Percentiles rank a stretch among this genome's conserved stretches.
phyloP scores from a whole-genome alignment of 768 basidiomycete species.

The Lactifluus volemus region DNA sequence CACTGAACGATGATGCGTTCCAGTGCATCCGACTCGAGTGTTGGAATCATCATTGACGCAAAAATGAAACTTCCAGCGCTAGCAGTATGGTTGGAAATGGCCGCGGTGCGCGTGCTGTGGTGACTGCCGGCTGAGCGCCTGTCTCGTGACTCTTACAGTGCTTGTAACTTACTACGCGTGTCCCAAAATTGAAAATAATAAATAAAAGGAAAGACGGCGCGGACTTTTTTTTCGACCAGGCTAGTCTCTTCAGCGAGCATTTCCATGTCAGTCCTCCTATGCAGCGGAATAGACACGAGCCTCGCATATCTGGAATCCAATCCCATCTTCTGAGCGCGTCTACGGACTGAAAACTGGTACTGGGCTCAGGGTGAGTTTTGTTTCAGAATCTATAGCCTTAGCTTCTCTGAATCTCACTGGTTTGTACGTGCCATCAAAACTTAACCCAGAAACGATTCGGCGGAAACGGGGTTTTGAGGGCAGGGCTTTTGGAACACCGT shows the following conservation, averaged over 20 bases:
- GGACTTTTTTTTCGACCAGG: not conserved
- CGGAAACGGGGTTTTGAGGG: slow-evolving; percentile 1
- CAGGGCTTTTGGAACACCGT: not conserved
- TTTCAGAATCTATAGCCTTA: no score
- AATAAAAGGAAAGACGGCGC: no score
- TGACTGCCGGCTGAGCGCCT: no score
- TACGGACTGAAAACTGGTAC: slow-evolving; percentile 20
- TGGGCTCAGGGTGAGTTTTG: slow-evolving; percentile 8
- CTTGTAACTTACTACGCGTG: no score
- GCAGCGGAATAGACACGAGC: not conserved
- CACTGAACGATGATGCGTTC: slow-evolving; percentile 21
- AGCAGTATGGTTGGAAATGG: no score
- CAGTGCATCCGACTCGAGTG: slow-evolving; percentile 18
- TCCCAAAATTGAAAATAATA: no score
- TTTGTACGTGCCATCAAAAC: slow-evolving; percentile 17
- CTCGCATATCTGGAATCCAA: slow-evolving; percentile 3
- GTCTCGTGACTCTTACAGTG: no score
- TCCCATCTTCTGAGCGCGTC: slow-evolving; percentile 6
- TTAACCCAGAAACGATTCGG: slow-evolving; percentile 18
- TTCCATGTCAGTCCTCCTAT: not conserved
- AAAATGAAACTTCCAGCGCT: slow-evolving; percentile 16
- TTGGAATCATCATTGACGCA: slow-evolving; percentile 16
- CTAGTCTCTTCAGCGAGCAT: not conserved
- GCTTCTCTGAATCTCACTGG: not conserved
- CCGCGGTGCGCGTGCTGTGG: no score